Base-by-base conservation (phyloP, 192 early-diverging fungal species). In the Linderina pennispora region DNA sequence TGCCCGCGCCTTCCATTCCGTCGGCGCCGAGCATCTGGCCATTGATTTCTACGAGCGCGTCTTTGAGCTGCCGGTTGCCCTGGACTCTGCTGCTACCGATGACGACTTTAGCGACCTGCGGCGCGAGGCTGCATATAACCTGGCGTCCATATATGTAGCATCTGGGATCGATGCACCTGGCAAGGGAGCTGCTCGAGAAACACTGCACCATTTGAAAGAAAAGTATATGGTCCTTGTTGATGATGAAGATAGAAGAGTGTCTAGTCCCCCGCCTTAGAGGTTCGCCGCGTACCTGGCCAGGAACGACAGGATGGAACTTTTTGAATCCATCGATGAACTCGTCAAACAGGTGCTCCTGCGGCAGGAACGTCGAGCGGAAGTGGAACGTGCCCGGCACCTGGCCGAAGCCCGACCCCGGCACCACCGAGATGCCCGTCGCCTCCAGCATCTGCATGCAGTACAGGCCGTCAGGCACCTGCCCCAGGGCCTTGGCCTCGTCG, bases 351-450 rank as follows among this genome's bases (percentile, higher is more conserved):
- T 93, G 74, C 67, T 94, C 92, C 8, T 86, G 89, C 16, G 96
- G 92, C 66, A 98, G 62, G 76, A 98, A 98, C 6, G 96, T 97
- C 44, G 86, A 87, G 49, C 96, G 80, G 81, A 98, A 97, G 70
- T 98, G 96, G 70, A 77, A 93, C 4, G 91, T 98, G 15, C 82
- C 86, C 2, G 80, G 74, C 25, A 79, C 78, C 76, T 98, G 96
- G 32, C 86, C 83, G 55, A 98, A 98, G 24, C 96, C 96, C 23
- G 80, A 83, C 16, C 96, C 96, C 4, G 92, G 86, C 15, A 98
- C 89, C 25, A 97, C 88, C 63, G 93, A 98, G 39, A 98, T 92
- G 48, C 96, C 96, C 7, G 92, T 98, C 15, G 86, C 80, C 50
- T 97, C 80, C 35, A 98, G 65, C 83, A 98, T 82, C 43, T 79